A percentile compares a stretch with the other conserved stretches of the same genome.
These are phyloP conservation scores for Eimeria sp. DNA, from an alignment of 169 alveolate species.

Conservation along the genomic window DNA sequence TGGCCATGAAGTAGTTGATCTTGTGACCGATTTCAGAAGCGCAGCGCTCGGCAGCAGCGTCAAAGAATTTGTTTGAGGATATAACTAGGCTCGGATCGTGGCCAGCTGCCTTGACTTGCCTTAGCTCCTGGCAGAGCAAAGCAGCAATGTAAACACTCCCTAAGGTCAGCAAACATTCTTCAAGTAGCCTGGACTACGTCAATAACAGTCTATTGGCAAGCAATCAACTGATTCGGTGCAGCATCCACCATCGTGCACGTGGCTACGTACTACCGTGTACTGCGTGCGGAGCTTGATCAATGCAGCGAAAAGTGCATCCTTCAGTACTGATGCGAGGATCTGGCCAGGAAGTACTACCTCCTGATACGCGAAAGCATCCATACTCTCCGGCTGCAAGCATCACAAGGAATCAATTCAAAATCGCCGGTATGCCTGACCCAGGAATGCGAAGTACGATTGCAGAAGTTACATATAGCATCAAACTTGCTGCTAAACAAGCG, in stretches of 20 bases:
- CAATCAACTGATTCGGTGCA: background rate
- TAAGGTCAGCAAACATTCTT: background rate
- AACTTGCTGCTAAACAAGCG: background rate
- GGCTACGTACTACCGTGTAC: slow-evolving; percentile 58
- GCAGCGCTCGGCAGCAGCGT: slow-evolving; percentile 66
- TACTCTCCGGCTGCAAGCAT: slow-evolving; percentile 85
- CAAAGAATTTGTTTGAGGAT: slow-evolving; percentile 47
- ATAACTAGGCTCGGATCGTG: slow-evolving; percentile 54
- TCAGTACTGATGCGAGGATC: slow-evolving; percentile 89
- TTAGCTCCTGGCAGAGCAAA: slow-evolving; percentile 19
- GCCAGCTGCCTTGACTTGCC: slow-evolving; percentile 57
- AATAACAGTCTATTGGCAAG: background rate
- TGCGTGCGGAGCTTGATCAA: slow-evolving; percentile 77
- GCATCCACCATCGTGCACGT: background rate
- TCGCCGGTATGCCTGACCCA: background rate
- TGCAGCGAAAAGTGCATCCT: slow-evolving; percentile 84
- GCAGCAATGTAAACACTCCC: background rate
- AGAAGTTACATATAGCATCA: background rate
- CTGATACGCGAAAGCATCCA: slow-evolving; percentile 93
- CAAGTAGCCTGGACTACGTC: background rate
- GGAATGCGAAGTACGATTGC: background rate
- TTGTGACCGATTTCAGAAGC: slow-evolving; percentile 63
- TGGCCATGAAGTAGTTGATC: slow-evolving; percentile 95
- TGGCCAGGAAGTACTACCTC: slow-evolving; percentile 93
- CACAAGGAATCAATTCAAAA: background rate